Percentiles rank a stretch among this genome's conserved stretches.
Conservation (phyloP, 768 basidiomycete genomes). For the Baorangia bicolor region DNA sequence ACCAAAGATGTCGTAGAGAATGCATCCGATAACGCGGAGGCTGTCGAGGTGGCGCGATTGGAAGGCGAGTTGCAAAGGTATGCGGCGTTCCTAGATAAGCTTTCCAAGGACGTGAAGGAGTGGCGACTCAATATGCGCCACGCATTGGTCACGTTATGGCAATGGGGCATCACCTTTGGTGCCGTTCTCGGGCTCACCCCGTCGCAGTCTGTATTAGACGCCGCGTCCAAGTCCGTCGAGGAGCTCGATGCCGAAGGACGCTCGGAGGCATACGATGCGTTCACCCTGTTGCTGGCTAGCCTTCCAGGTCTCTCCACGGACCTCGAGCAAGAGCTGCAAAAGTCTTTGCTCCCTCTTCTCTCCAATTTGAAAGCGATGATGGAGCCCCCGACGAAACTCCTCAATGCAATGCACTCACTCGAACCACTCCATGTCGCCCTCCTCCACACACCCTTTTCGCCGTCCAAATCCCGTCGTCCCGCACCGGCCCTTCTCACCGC, state of each 20-base stretch:
- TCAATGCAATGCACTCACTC: slow-evolving; percentile 71
- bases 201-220: slow-evolving; percentile 29
- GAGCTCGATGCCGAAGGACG: slow-evolving; percentile 26
- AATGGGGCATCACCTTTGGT: slow-evolving; percentile 67
- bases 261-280: slow-evolving; percentile 71
- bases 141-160: slow-evolving; percentile 48
- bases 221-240: neutral
- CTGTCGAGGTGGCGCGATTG: slow-evolving; percentile 52
- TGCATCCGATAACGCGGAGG: slow-evolving; percentile 38
- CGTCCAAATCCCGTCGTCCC: slow-evolving; percentile 57
- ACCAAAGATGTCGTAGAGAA: slow-evolving; percentile 32
- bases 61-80: slow-evolving; percentile 56
- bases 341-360: slow-evolving; percentile 56
- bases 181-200: slow-evolving; percentile 61
- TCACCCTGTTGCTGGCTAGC: slow-evolving; percentile 55
- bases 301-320: slow-evolving; percentile 53
- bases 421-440: slow-evolving; percentile 71
- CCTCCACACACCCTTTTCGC: slow-evolving; percentile 59
- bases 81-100: slow-evolving; percentile 57
- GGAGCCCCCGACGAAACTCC: slow-evolving; percentile 60
- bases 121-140: slow-evolving; percentile 58
- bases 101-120: slow-evolving; percentile 60
- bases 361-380: slow-evolving; percentile 57
- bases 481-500: slow-evolving; percentile 67
- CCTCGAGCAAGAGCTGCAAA: slow-evolving; percentile 53